Evolutionary conservation across 345 rosid genomes (phyloP).

Genomic region (Populus ilicifolia): DNA sequence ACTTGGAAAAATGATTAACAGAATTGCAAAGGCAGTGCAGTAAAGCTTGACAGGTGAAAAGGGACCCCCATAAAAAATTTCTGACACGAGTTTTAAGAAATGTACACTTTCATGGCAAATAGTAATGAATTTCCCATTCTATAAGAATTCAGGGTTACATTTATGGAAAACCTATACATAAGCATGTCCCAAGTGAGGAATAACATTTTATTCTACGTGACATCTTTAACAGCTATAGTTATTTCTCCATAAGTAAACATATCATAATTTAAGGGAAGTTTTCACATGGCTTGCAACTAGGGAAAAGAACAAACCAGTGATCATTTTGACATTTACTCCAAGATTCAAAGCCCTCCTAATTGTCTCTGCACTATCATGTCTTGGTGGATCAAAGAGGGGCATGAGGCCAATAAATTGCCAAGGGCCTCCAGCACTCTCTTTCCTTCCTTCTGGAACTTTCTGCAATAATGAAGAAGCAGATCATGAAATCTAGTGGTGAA

Average conservation of each 20-base stretch:
- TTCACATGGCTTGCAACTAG: conserved; percentile 6
- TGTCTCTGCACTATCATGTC: conserved; percentile 98
- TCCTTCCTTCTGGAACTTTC: conserved; percentile 92
- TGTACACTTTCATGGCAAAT: not conserved
- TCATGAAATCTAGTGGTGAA: not conserved
- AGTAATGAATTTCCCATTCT: not conserved
- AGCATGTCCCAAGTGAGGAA: not conserved
- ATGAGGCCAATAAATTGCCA: conserved; percentile 95
- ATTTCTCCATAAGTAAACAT: not conserved
- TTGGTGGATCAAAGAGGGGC: conserved; percentile 99
- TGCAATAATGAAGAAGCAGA: conserved; percentile 24
- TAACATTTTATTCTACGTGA: not conserved
- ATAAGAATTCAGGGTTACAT: not conserved
- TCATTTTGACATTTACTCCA: conserved; percentile 97
- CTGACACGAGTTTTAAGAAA: not conserved
- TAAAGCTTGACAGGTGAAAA: not conserved
- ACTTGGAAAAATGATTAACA: not conserved
- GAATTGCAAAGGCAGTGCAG: not conserved
- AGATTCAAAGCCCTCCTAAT: conserved; percentile 91
- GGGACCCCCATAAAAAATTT: not conserved
- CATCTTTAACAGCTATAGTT: not conserved
- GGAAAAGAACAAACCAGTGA: conserved; percentile 57
- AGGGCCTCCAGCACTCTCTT: conserved; percentile 89
- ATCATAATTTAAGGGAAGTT: not conserved
- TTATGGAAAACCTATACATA: not conserved